A percentile compares a stretch with the other conserved stretches of the same genome.
Evolutionary conservation across 1,284 basidiomycete genomes (phyloP).

Genomic region (Tylopilus sp.): DNA sequence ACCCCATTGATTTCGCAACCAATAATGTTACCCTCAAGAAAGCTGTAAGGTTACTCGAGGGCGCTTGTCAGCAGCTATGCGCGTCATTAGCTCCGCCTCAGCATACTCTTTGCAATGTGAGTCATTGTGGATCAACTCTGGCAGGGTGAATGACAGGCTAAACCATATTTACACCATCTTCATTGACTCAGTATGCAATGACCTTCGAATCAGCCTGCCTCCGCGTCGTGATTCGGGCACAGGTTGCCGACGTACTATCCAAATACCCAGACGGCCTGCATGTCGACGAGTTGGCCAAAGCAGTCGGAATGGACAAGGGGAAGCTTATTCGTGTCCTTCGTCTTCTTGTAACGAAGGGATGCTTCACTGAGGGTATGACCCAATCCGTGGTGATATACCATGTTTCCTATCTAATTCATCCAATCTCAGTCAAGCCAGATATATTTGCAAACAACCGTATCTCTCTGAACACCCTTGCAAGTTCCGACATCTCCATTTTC

Average conservation of each 20-base stretch:
- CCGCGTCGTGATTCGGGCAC: slow-evolving; percentile 30
- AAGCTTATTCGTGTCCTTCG: slow-evolving; percentile 46
- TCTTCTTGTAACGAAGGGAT: slow-evolving; percentile 43
- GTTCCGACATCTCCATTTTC: slow-evolving; percentile 16
- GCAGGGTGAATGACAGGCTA: neutral
- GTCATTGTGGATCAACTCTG: slow-evolving; percentile 37
- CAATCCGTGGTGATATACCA: too few species aligned
- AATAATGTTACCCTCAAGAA: slow-evolving; percentile 37
- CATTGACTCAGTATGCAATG: slow-evolving; percentile 30
- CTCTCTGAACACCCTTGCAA: slow-evolving; percentile 35
- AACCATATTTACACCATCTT: neutral
- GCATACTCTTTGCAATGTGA: too few species aligned
- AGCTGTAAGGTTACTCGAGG: slow-evolving; percentile 40
- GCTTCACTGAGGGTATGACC: slow-evolving; percentile 46
- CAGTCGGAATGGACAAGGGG: slow-evolving; percentile 37
- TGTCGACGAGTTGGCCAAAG: too few species aligned
- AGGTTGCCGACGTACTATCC: slow-evolving; percentile 38
- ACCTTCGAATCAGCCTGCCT: slow-evolving; percentile 41
- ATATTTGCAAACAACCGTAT: too few species aligned
- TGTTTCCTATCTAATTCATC: neutral
- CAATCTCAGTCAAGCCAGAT: slow-evolving; percentile 29
- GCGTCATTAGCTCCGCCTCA: too few species aligned
- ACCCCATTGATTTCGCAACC: slow-evolving; percentile 36
- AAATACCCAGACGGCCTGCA: slow-evolving; percentile 38
- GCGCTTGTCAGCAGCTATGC: slow-evolving; percentile 40